Conservation (phyloP, 768 basidiomycete species). For the Lentinula edodes region DNA sequence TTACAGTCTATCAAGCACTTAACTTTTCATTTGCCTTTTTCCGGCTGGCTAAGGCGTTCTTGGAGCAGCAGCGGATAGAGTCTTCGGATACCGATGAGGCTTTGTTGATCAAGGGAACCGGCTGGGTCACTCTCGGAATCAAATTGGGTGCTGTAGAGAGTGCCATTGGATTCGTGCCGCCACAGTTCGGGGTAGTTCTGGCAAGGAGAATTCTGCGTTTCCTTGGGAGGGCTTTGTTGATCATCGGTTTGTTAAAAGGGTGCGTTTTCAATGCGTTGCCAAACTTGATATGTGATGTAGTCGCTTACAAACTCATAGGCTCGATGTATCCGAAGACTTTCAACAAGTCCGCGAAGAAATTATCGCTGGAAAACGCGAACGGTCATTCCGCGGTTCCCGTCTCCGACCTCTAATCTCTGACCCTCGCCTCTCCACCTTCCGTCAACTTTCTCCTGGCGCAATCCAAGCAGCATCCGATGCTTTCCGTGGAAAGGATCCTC, state of each 20-base stretch:
- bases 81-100: constrained; percentile 33
- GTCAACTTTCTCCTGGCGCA: constrained; percentile 40
- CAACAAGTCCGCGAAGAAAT: constrained; percentile 34
- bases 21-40: constrained; percentile 56
- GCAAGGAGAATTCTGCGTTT: constrained; percentile 56
- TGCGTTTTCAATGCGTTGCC: constrained; percentile 24
- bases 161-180: constrained; percentile 53
- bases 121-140: constrained; percentile 59
- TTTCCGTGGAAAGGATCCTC: not conserved
- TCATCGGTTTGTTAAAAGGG: constrained; percentile 67
- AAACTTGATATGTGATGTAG: not conserved
- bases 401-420: constrained; percentile 47
- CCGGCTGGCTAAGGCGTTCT: constrained; percentile 45
- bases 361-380: constrained; percentile 17
- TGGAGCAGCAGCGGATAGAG: constrained; percentile 50
- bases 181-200: constrained; percentile 46
- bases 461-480: constrained; percentile 22
- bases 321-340: constrained; percentile 53
- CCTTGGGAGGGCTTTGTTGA: constrained; percentile 45
- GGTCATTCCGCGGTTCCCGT: constrained; percentile 28
- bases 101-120: constrained; percentile 54
- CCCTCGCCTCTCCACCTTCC: constrained; percentile 50
- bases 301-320: not conserved
- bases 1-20: constrained; percentile 51
- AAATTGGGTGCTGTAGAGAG: constrained; percentile 64